These are phyloP conservation scores for Aureobasidium lini DNA, from an alignment of 2,329 filamentous ascomycete genomes.

Conservation along the genomic window DNA sequence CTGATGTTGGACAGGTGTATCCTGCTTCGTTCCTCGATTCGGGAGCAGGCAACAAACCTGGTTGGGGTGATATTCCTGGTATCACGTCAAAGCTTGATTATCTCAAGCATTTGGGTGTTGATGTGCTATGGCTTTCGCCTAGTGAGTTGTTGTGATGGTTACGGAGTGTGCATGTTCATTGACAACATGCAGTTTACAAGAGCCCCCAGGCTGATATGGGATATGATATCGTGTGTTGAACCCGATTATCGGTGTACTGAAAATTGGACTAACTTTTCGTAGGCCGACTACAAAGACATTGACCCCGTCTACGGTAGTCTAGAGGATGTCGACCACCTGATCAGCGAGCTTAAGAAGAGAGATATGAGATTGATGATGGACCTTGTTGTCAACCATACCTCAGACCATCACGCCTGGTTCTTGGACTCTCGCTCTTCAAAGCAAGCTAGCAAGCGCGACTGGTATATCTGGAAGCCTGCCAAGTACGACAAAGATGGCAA, in stretches of 20 bases:
- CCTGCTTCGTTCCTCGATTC: conserved; percentile 53
- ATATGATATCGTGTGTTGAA: conserved; percentile 34
- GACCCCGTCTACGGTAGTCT: conserved; percentile 41
- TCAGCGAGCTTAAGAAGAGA: conserved; percentile 35
- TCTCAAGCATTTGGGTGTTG: conserved; percentile 52
- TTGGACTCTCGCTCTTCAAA: conserved; percentile 46
- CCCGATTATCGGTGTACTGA: conserved; percentile 16
- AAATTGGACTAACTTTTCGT: neutral
- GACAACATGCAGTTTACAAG: conserved; percentile 33
- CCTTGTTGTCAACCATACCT: conserved; percentile 40
- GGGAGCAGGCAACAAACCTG: conserved; percentile 41
- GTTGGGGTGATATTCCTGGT: conserved; percentile 58
- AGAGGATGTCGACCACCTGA: conserved; percentile 39
- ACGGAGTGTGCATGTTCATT: conserved; percentile 16
- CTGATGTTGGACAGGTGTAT: conserved; percentile 38
- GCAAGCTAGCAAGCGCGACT: conserved; percentile 49
- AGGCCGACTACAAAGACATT: conserved; percentile 37
- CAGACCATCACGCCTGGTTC: conserved; percentile 49
- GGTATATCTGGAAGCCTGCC: conserved; percentile 59
- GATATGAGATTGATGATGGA: conserved; percentile 45
- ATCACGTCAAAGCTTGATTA: conserved; percentile 60
- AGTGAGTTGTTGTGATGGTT: neutral
- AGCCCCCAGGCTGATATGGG: conserved; percentile 49
- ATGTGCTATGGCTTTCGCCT: conserved; percentile 59
- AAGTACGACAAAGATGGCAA: conserved; percentile 47